phyloP scores from a whole-genome alignment of 345 rosid genomes.

The Corymbia maculata region DNA sequence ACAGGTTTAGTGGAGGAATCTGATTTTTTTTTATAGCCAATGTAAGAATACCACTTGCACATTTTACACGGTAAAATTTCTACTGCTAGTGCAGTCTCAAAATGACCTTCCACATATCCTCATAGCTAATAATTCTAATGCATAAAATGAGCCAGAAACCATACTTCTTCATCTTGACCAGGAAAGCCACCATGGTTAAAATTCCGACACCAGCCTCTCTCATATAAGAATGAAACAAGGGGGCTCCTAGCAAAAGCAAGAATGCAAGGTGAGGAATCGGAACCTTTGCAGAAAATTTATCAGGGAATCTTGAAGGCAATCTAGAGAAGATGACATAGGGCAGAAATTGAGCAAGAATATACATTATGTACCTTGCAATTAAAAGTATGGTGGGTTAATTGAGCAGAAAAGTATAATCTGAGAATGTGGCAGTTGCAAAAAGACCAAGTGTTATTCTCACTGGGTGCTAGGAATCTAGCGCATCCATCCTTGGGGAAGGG shows the following conservation, averaged over 20 bases:
- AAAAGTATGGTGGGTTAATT: not conserved
- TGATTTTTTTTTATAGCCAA: not conserved
- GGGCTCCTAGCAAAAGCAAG: constrained; percentile 59
- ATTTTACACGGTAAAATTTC: not conserved
- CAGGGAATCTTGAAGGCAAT: not conserved
- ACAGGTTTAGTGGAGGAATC: not conserved
- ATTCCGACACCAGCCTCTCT: constrained; percentile 89
- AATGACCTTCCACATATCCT: not conserved
- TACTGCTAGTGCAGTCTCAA: not conserved
- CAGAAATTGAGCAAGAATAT: not conserved
- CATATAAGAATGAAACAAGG: constrained; percentile 81
- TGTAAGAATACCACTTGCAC: not conserved
- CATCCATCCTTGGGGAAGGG: no score
- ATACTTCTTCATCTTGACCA: constrained; percentile 91
- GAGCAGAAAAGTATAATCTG: no score
- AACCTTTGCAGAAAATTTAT: not conserved
- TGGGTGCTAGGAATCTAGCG: no score
- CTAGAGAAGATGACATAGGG: not conserved
- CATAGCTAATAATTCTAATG: not conserved
- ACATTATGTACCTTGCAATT: not conserved
- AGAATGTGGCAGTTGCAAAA: no score
- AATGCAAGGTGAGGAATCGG: not conserved
- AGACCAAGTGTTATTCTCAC: no score
- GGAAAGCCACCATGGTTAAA: constrained; percentile 74
- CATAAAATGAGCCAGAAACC: not conserved